Evolutionary conservation across 2,329 filamentous ascomycete genomes (phyloP).

Genomic region (Pyrenophora seminiperda): DNA sequence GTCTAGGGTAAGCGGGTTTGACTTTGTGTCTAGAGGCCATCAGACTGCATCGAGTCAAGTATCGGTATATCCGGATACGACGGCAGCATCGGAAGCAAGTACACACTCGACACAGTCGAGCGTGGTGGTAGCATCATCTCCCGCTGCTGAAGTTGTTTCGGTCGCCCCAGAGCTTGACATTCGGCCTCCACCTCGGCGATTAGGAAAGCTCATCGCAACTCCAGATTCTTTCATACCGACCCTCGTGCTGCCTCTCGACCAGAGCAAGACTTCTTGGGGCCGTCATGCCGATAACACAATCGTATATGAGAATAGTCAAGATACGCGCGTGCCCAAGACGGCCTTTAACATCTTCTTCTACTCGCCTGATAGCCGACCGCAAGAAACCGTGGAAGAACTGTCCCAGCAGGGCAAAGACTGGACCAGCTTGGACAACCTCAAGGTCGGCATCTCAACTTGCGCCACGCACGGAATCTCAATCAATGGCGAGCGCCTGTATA

Average conservation of each 20-base stretch:
- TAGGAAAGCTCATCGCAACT: slow-evolving; percentile 71
- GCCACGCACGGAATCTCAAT: slow-evolving; percentile 76
- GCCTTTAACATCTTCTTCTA: slow-evolving; percentile 72
- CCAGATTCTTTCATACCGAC: slow-evolving; percentile 68
- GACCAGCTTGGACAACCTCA: slow-evolving; percentile 60
- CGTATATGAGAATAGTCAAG: slow-evolving; percentile 65
- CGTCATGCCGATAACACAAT: slow-evolving; percentile 71
- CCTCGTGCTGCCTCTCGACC: slow-evolving; percentile 65
- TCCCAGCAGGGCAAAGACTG: slow-evolving; percentile 58
- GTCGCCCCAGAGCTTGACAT: slow-evolving; percentile 39
- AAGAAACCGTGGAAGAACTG: slow-evolving; percentile 59
- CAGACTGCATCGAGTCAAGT: slow-evolving; percentile 24
- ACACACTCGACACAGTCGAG: slow-evolving; percentile 22
- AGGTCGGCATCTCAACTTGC: slow-evolving; percentile 78
- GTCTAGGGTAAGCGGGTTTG: slow-evolving; percentile 52
- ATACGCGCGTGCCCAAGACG: slow-evolving; percentile 78
- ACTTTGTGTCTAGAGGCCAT: slow-evolving; percentile 43
- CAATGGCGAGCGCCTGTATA: slow-evolving; percentile 71
- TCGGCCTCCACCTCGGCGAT: slow-evolving; percentile 49
- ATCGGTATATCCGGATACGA: slow-evolving; percentile 37
- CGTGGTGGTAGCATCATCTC: slow-evolving; percentile 22
- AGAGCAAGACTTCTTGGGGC: slow-evolving; percentile 77
- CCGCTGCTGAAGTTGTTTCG: slow-evolving; percentile 26
- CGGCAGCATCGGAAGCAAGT: slow-evolving; percentile 29
- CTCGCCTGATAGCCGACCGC: slow-evolving; percentile 69